Base-by-base conservation (phyloP, 768 basidiomycete species). In the Tylopilus intermedius region DNA sequence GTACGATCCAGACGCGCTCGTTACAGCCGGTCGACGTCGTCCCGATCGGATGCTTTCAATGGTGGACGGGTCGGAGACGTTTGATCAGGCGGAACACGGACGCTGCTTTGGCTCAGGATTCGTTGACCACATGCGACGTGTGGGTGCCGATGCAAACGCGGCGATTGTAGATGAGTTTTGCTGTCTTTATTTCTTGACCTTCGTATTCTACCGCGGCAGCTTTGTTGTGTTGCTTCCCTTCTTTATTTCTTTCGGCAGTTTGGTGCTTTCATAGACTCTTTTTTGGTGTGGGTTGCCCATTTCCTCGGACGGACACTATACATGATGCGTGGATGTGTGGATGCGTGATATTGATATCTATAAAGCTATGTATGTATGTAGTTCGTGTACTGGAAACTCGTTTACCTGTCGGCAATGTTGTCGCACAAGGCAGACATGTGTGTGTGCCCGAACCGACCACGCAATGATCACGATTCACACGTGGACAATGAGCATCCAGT, bases 11-110 rank as follows among this genome's bases (percentile, higher is more conserved):
- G 50, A 67, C 58, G 32, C 58, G 64, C 3, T 29, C 65, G 45
- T 38, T 66, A 1, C 58, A 62, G 14, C 64, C 64, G 9, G 49
- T 67, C 27, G 60, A 67, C 3, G 47, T 58, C 1, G 40, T 29
- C 9, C 53, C 61, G 3, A 27, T 41, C 0, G 64, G 64, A 14
- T 67, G 64, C 30, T 62, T 66, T 50, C n/a, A 37, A 0, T 60
- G 63, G 61, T 24, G 65, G 10, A 35, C 26, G 1, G 57, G 55
- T 15, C 38, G 50, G 11, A 46, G 38, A 45, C 63, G 55, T 10
- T 7, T 48, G 0, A 22, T 42, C 47, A 64, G 48, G 13, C 1
- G 53, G 30, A 29, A 14, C 46, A 14, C 26, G 9, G 27, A 22
- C 8, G 32, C 44, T 6, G 15, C 27, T 8, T 30, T 27, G 11